phyloP scores from a whole-genome alignment of 2,329 filamentous ascomycete genomes.

The Pyrenochaeta sp. region DNA sequence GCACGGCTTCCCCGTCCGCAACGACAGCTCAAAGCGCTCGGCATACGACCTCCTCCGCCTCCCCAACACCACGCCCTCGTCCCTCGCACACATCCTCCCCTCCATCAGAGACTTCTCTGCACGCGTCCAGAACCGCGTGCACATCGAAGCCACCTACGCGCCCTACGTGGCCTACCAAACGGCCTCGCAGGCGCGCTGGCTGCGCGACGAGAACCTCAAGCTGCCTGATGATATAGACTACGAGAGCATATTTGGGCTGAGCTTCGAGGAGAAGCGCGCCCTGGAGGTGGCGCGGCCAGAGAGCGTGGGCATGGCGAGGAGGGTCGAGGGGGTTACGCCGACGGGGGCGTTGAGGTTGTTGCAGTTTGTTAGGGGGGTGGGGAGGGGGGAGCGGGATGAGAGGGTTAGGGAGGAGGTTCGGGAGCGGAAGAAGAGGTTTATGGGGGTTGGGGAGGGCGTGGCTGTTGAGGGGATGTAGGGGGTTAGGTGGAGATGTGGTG shows the following conservation, averaged over 20 bases:
- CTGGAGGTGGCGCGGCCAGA: constrained; percentile 77
- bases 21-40: constrained; percentile 70
- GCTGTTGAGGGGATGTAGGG: constrained; percentile 17
- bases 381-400: constrained; percentile 39
- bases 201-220: constrained; percentile 76
- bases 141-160: constrained; percentile 84
- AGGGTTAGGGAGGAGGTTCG: constrained; percentile 39
- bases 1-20: constrained; percentile 72
- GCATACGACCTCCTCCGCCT: constrained; percentile 83
- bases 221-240: constrained; percentile 83
- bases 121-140: constrained; percentile 72
- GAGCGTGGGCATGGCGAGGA: constrained; percentile 84
- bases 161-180: constrained; percentile 82
- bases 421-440: constrained; percentile 39
- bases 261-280: constrained; percentile 77
- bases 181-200: constrained; percentile 69
- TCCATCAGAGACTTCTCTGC: constrained; percentile 61
- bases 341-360: constrained; percentile 64
- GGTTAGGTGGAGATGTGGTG: constrained; percentile 13
- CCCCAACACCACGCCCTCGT: constrained; percentile 59
- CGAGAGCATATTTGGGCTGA: constrained; percentile 73
- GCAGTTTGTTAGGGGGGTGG: constrained; percentile 63
- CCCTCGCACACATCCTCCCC: constrained; percentile 66
- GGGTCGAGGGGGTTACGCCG: constrained; percentile 79
- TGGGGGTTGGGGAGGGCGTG: constrained; percentile 7